These are phyloP conservation scores for Scleromitrula shiraiana DNA, from an alignment of 2,329 filamentous ascomycete species.

Conservation along the genomic window DNA sequence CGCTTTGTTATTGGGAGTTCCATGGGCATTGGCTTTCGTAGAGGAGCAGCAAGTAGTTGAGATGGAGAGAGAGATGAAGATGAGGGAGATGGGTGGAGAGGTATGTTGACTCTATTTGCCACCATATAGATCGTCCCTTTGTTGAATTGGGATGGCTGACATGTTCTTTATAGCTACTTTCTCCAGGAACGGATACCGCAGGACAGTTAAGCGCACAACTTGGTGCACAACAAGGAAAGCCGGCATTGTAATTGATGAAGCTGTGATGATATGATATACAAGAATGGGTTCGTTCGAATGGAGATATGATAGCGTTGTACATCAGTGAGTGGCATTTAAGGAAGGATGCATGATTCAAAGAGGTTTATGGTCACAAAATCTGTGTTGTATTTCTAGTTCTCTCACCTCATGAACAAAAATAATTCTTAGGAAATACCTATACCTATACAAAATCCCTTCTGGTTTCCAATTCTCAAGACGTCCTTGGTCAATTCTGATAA, in stretches of 20 bases:
- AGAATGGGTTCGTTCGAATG: constrained; percentile 9
- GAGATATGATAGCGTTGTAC: constrained; percentile 22
- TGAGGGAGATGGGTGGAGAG: constrained; percentile 87
- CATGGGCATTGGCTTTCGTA: constrained; percentile 84
- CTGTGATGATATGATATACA: constrained; percentile 5
- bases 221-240: constrained; percentile 22
- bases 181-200: constrained; percentile 17
- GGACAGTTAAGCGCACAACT: constrained; percentile 24
- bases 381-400: constrained; percentile 29
- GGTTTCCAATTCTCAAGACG: not conserved
- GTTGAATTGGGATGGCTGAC: constrained; percentile 11
- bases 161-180: constrained; percentile 19
- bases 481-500: no score
- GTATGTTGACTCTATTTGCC: constrained; percentile 31
- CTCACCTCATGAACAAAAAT: constrained; percentile 24
- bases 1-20: constrained; percentile 81
- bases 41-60: constrained; percentile 96
- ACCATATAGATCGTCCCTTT: not conserved
- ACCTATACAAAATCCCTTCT: not conserved
- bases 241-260: constrained; percentile 25
- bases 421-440: not conserved
- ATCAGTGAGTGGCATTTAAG: constrained; percentile 18
- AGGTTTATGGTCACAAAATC: constrained; percentile 18
- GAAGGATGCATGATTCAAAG: not conserved
- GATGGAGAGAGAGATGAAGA: constrained; percentile 96